Evolutionary conservation across 441 rosid species (phyloP), one percentile per base, ranked within the genome.

Genomic region (Melastoma candidum): DNA sequence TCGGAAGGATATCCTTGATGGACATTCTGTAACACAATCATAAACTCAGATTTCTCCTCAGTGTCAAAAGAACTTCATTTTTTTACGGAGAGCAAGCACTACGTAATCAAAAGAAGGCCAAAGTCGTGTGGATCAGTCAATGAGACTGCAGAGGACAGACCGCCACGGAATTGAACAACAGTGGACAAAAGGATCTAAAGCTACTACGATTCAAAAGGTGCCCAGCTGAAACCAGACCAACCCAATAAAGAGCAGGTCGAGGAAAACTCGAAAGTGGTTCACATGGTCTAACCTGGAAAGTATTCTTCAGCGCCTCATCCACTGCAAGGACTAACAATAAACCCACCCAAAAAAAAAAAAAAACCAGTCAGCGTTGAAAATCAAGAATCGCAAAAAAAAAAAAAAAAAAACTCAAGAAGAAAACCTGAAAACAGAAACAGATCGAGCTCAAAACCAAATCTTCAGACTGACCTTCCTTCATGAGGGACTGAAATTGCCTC

Each of bases 381-480:
- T 4, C 41, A 47, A 24, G 24, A 14, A 3, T 26, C 57, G 2
- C 57, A 65, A 7, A 43, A n/a, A n/a, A 17, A 17, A 17, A 17
- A 17, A 17, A 17, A 17, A 17, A 17, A 17, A 17, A 17, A 17
- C 22, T 17, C 22, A 17, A 17, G 22, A 17, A 17, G 22, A 17
- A 17, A 17, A 17, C 22, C 22, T 17, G 22, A 54, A 36, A 27
- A 11, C 17, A 10, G 7, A 32, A 32, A 32, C 41, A 32, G 41
- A 32, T 32, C 41, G 59, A 54, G 68, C 39, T 47, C 51, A 54
- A 1, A 29, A 47, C 5, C 22, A 48, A 64, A 60, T 29, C 11
- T 48, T 49, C 47, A 49, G 56, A 54, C 81, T 78, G 49, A 92
- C 98, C 83, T 59, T 75, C 71, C 66, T 77, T 90, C 80, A 87